These are phyloP conservation scores for Talaromyces sp. DNA, from an alignment of 2,329 filamentous ascomycete genomes.

Conservation along the genomic window DNA sequence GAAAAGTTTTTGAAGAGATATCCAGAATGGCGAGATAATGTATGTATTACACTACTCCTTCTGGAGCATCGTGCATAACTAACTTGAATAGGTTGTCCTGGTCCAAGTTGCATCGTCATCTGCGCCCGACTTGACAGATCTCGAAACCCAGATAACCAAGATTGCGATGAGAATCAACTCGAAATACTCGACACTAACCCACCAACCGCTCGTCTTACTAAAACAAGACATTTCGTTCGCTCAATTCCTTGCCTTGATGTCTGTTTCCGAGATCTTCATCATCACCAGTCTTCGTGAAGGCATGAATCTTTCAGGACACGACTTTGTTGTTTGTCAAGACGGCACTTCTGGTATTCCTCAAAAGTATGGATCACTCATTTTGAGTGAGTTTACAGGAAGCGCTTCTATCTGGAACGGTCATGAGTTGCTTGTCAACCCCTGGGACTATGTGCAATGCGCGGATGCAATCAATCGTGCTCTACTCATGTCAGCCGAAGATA, in stretches of 20 bases:
- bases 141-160: constrained; percentile 82
- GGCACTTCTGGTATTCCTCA: constrained; percentile 62
- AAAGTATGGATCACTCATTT: constrained; percentile 80
- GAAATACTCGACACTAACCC: constrained; percentile 78
- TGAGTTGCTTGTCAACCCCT: constrained; percentile 84
- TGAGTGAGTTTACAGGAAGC: constrained; percentile 92
- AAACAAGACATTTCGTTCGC: constrained; percentile 90
- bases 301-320: constrained; percentile 93
- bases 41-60: constrained; percentile 23
- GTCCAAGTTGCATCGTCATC: constrained; percentile 84
- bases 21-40: constrained; percentile 76
- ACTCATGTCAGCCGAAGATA: constrained; percentile 75
- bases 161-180: constrained; percentile 93
- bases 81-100: constrained; percentile 62
- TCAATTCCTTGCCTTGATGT: constrained; percentile 86
- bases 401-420: constrained; percentile 76
- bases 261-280: constrained; percentile 83
- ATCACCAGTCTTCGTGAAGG: constrained; percentile 92
- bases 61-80: not conserved
- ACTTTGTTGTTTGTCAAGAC: constrained; percentile 89
- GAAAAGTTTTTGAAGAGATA: constrained; percentile 90
- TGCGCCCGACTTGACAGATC: constrained; percentile 75
- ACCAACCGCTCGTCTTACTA: constrained; percentile 86
- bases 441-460: constrained; percentile 85
- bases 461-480: constrained; percentile 77